Evolutionary conservation across 345 rosid species (phyloP), one percentile per base, ranked within the genome.

Genomic region (Salix arbutifolia): DNA sequence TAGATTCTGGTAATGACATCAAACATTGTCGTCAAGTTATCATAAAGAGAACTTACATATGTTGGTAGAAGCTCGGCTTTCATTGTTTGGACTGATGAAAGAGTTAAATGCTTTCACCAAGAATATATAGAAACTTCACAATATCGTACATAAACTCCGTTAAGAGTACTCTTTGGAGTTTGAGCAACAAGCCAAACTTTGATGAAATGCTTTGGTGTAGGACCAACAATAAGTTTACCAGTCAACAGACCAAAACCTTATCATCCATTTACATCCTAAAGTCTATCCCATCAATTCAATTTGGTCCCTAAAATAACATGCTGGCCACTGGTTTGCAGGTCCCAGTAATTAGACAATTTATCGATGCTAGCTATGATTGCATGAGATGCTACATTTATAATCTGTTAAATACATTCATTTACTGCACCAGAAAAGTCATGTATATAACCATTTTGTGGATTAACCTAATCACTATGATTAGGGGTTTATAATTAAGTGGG

Each of bases 1-100:
- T 86, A 0, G 96, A 92, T 75, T 94, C 98, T 94, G 86, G 2
- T 3, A 17, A n/a, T 17, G 19, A 21, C 9, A n/a, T 23, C 4
- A 56, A 56, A 56, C 1, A 56, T n/a, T 56, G 62, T 6, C 56
- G 56, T 12, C 50, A 46, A 46, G 50, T 14, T 46, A 46, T 46
- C 6, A 50, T 6, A 18, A 18, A 50, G 8, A 50, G 56, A 50
- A 7, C 21, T 18, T 50, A 3, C 2, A 46, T 46, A 14, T 46
- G 18, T 46, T 4, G 50, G 50, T 46, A 46, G 50, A 46, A 46
- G 50, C 12, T 46, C 50, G 18, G 16, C 1, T 46, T 14, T 12
- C 5, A 46, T 13, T 46, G 50, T 14, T 3, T 46, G 50, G 50
- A 5, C 7, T 8, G 56, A 40, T 4, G 10, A 40, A 40, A 40